These are phyloP conservation scores for Firmiana major DNA, from an alignment of 345 rosid species.

Conservation along the genomic window DNA sequence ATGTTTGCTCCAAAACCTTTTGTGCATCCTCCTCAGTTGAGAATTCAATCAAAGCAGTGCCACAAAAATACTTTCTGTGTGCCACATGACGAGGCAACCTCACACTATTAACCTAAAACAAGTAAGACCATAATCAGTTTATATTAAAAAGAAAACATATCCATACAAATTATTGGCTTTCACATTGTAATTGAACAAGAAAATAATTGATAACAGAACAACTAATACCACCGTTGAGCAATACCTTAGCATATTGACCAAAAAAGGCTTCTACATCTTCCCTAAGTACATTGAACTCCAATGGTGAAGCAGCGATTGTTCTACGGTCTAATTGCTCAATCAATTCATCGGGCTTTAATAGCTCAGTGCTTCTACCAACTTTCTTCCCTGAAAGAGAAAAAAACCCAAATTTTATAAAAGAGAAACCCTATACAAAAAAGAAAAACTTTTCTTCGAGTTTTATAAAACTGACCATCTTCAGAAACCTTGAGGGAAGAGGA, in stretches of 20 bases:
- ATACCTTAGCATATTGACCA: constrained; percentile 65
- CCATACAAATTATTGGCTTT: neutral
- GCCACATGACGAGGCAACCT: constrained; percentile 87
- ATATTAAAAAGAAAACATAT: neutral
- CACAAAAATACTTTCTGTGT: constrained; percentile 64
- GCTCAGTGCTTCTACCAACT: constrained; percentile 66
- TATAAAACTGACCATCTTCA: constrained; percentile 65
- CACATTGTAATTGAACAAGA: neutral
- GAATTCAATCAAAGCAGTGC: constrained; percentile 85
- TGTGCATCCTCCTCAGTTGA: constrained; percentile 72
- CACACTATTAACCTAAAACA: constrained; percentile 73
- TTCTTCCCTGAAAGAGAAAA: constrained; percentile 47
- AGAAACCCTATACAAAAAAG: neutral
- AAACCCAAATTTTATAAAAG: neutral
- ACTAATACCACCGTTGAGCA: neutral
- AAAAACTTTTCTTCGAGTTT: neutral
- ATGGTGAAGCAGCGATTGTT: constrained; percentile 75
- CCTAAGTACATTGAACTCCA: constrained; percentile 54
- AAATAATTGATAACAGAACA: neutral
- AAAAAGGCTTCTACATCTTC: constrained; percentile 76
- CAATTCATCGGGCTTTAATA: constrained; percentile 64
- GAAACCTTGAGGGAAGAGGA: constrained; percentile 75
- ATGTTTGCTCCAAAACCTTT: constrained; percentile 47
- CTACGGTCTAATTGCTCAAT: constrained; percentile 66
- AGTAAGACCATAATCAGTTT: neutral